Evolutionary conservation across 345 rosid species (phyloP), one percentile per base, ranked within the genome.

Genomic region (Salix viminalis): DNA sequence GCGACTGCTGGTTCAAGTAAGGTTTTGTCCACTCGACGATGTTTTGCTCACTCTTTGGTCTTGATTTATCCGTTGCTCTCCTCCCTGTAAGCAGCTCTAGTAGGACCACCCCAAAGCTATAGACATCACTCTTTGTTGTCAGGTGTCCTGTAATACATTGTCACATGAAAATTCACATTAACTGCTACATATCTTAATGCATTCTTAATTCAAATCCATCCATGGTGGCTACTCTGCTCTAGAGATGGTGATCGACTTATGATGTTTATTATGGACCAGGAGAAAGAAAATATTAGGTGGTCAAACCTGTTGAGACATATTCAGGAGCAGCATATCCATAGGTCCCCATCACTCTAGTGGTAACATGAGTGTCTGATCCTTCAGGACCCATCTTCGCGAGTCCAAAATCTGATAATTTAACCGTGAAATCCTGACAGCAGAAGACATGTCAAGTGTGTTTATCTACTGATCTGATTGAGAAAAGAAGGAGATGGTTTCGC

Each of bases 281-380:
- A 54, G 62, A 56, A 9, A 56, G 26, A n/a, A 7, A 58, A 58
- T 58, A 58, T 54, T 2, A 7, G 24, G 24, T 7, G 52, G 7
- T 41, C 56, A n/a, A 61, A 91, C 97, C 98, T 65, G 97, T 92
- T 10, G 97, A 89, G 62, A 94, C 94, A 73, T 94, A 93, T 85
- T 95, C 99, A 0, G 99, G 97, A 15, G 97, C 99, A 42, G 97
- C 97, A 75, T 95, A 95, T 34, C 97, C 99, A 18, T 91, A 90
- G 13, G 99, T 95, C 12, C 99, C 99, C 99, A 95, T 95, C 46
- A 95, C 99, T 6, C 99, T 87, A 74, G 97, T 93, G 1, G 93
- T 91, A 37, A 95, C 99, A 73, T 95, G 99, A 19, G 97, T 87
- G 69, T 95, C 84, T 5, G 97, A 95, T 37, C 99, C 99, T 76